These are phyloP conservation scores for Rickenella mellea DNA, from an alignment of 768 basidiomycete species.

Conservation along the genomic window DNA sequence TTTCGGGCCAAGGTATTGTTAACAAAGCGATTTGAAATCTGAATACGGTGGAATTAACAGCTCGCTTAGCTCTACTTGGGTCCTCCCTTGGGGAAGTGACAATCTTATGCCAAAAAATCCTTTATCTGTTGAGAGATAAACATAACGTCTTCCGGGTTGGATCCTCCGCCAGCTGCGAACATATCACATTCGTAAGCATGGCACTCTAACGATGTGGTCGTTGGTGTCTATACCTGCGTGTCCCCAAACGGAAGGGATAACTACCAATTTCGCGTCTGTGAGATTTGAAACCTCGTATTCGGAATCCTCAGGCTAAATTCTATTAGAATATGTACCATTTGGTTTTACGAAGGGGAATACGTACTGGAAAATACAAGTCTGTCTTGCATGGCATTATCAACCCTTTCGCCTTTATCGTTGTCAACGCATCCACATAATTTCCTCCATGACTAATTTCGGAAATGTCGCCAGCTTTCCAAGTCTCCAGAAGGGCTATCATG, in stretches of 20 bases:
- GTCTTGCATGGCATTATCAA: constrained; percentile 52
- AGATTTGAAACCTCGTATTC: constrained; percentile 37
- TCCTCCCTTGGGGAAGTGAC: too few relatives aligned
- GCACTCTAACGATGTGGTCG: not conserved
- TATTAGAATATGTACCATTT: not conserved
- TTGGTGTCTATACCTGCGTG: constrained; percentile 35
- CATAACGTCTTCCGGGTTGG: constrained; percentile 26
- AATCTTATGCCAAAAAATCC: too few relatives aligned
- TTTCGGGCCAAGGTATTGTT: too few relatives aligned
- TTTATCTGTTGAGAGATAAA: constrained; percentile 33
- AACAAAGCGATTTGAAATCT: too few relatives aligned
- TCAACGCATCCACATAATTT: constrained; percentile 30
- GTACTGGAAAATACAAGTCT: constrained; percentile 50
- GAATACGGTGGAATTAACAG: too few relatives aligned
- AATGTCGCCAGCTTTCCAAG: constrained; percentile 42
- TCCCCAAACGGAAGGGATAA: constrained; percentile 50
- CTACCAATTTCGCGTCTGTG: constrained; percentile 32
- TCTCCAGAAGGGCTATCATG: constrained; percentile 35
- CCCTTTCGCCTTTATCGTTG: constrained; percentile 40
- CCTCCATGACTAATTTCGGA: constrained; percentile 34
- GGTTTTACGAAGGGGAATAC: not conserved
- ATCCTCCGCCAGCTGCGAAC: constrained; percentile 32
- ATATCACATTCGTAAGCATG: not conserved
- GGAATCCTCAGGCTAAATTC: constrained; percentile 43
- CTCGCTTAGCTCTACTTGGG: too few relatives aligned